These are phyloP conservation scores for Aspergillus proliferans DNA, from an alignment of 2,329 filamentous ascomycete species.

Conservation along the genomic window DNA sequence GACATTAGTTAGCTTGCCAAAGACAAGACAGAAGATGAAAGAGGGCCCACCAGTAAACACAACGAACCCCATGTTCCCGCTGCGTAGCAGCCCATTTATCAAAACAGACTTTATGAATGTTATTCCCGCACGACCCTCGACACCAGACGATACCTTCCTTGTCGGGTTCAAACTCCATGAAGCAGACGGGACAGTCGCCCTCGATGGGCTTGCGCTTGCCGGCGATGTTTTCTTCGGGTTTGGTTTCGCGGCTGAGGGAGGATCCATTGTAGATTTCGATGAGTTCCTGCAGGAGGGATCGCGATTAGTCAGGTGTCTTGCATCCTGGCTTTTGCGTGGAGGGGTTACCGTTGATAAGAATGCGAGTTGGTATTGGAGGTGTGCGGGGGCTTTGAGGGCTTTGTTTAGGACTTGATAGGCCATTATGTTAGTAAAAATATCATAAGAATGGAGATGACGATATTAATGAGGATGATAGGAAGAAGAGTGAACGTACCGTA, in stretches of 20 bases:
- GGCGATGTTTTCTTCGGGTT: constrained; percentile 31
- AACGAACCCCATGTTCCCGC: constrained; percentile 29
- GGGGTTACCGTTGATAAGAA: constrained; percentile 45
- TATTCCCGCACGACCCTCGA: constrained; percentile 56
- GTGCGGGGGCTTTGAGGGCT: constrained; percentile 50
- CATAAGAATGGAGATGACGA: background rate
- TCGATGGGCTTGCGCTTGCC: constrained; percentile 54
- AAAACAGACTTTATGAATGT: constrained; percentile 55
- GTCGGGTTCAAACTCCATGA: constrained; percentile 47
- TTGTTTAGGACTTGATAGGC: constrained; percentile 46
- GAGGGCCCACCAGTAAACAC: constrained; percentile 40
- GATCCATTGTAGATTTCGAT: constrained; percentile 50
- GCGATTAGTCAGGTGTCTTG: background rate
- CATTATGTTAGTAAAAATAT: constrained; percentile 11
- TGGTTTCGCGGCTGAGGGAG: constrained; percentile 41
- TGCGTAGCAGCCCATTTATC: constrained; percentile 45
- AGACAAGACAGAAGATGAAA: background rate
- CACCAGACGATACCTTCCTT: constrained; percentile 52
- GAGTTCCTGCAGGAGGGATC: constrained; percentile 40
- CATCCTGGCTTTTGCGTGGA: background rate
- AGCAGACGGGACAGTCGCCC: constrained; percentile 60
- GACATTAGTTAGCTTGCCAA: background rate
- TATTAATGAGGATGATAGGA: background rate
- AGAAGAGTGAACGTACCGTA: constrained; percentile 40
- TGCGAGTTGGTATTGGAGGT: constrained; percentile 55